Base-by-base conservation (phyloP, 1,284 basidiomycete genomes). In the Cutaneotrichosporon cutaneum region DNA sequence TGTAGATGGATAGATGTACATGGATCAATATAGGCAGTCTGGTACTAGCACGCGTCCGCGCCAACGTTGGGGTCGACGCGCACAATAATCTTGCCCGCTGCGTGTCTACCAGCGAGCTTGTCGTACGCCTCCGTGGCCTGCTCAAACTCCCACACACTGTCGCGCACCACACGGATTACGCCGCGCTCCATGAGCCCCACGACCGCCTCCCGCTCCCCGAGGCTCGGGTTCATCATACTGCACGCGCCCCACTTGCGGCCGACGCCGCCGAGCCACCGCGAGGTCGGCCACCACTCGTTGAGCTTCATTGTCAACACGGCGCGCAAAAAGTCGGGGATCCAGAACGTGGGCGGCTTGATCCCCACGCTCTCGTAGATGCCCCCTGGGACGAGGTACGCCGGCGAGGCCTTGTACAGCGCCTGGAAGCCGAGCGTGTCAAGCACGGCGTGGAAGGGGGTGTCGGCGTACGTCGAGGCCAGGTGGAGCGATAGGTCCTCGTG, bases 61-160 rank as follows among this genome's bases (percentile, higher is more conserved):
- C 18, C 18, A 18, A 42, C 39, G 2, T 42, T n/a, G 14, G 54
- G 24, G 42, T 62, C 47, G 6, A 65, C 60, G 16, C 74, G 60
- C 3, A 81, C 75, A 22, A 82, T 72, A 2, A 90, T 82, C 73
- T 90, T 90, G 0, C 88, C 89, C 16, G 79, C 83, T 2, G 86
- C 85, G 50, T 83, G 81, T 5, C 79, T 75, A 4, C 82, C 82
- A 79, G 85, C 80, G n/a, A 88, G 69, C 53, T 82, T 81, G 35
- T 85, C 84, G 65, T 87, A 90, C 4, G 87, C 88, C 63, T 84
- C 78, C 45, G 83, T 69, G 0, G 77, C 83, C 27, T 88, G 64
- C 60, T 84, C 82, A 58, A 89, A 88, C 4, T 72, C 71, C 63
- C 80, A 84, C 2, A 85, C 83, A 16, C 45, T 44, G 58, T 65